Evolutionary conservation across 306 rosid species (phyloP).

Genomic region (Prunus salicina): DNA sequence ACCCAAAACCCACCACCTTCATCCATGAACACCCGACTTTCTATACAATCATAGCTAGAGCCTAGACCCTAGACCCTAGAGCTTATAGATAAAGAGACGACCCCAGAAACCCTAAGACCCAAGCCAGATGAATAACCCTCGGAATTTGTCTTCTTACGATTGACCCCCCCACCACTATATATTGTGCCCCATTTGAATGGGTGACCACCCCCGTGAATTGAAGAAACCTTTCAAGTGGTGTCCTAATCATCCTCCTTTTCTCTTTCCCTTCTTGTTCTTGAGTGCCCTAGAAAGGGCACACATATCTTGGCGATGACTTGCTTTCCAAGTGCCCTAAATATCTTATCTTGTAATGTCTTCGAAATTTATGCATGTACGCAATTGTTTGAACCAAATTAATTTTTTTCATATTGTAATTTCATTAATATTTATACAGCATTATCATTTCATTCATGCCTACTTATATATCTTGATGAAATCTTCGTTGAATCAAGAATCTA

Average conservation of each 20-base stretch:
- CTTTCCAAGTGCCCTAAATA: background rate
- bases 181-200: conserved; percentile 5
- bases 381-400: too few species aligned
- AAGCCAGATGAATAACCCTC: background rate
- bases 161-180: background rate
- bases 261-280: background rate
- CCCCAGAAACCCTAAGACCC: too few species aligned
- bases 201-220: conserved; percentile 9
- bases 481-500: background rate
- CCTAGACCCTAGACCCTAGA: too few species aligned
- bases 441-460: background rate
- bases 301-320: background rate
- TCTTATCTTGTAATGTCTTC: too few species aligned
- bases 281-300: background rate
- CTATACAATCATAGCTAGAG: too few species aligned
- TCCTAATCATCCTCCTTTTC: conserved; percentile 29
- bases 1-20: background rate
- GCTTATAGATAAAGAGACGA: too few species aligned
- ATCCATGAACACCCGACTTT: too few species aligned
- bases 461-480: background rate
- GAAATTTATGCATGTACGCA: too few species aligned
- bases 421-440: too few species aligned
- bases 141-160: background rate
- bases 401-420: too few species aligned
- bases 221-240: conserved; percentile 31